Evolutionary conservation across 129 eudicot genomes (phyloP).

Genomic region (Kitagawia praeruptora): DNA sequence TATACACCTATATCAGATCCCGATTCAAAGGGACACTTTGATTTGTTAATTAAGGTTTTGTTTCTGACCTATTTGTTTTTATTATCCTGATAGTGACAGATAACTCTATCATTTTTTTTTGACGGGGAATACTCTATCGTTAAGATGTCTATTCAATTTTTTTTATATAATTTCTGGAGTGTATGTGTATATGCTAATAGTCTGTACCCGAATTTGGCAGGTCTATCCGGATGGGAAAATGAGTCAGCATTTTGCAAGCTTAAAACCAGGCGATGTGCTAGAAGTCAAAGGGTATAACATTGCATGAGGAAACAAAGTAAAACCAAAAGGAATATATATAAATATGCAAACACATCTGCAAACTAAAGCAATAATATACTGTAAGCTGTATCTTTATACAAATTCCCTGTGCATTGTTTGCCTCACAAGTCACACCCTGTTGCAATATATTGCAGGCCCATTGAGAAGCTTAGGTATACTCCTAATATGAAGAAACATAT

Average conservation of each 20-base stretch:
- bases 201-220: constrained; percentile 28
- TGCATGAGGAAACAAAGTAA: constrained; percentile 8
- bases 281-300: constrained; percentile 91
- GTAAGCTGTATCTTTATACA: background rate
- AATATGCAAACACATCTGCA: background rate
- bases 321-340: background rate
- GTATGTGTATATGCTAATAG: background rate
- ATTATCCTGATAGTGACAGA: background rate
- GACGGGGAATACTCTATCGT: background rate
- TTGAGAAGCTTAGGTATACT: constrained; percentile 79
- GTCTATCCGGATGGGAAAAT: constrained; percentile 95
- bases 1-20: constrained; percentile 97
- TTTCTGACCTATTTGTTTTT: background rate
- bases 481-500: constrained; percentile 99
- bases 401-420: background rate
- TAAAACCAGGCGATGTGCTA: constrained; percentile 93
- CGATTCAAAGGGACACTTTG: constrained; percentile 86
- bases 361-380: background rate
- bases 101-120: too few relatives aligned
- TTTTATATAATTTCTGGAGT: background rate
- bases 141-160: constrained; percentile 3
- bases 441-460: constrained; percentile 57
- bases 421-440: constrained; percentile 13
- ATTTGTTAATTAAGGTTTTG: constrained; percentile 80
- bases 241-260: constrained; percentile 96